These are phyloP conservation scores for Russula brevipes DNA, from an alignment of 768 basidiomycete species.

Conservation along the genomic window DNA sequence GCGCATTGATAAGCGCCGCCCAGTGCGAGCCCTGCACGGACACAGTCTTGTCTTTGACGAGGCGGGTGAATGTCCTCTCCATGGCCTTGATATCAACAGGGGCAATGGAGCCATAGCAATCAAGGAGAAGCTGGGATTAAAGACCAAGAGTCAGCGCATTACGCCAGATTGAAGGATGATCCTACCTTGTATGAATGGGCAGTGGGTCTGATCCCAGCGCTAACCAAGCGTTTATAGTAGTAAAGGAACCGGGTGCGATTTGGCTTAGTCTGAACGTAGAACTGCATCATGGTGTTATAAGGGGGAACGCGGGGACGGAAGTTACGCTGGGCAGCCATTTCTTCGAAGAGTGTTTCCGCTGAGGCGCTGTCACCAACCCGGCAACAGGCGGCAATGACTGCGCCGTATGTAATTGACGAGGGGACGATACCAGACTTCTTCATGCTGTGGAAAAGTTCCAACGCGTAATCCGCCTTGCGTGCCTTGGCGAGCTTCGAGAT, in stretches of 20 bases:
- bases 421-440: slow-evolving; percentile 57
- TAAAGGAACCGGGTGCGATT: slow-evolving; percentile 69
- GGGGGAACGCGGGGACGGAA: slow-evolving; percentile 91
- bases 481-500: slow-evolving; percentile 95
- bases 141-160: slow-evolving; percentile 10
- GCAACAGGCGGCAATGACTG: slow-evolving; percentile 89
- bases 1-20: slow-evolving; percentile 84
- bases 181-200: slow-evolving; percentile 91
- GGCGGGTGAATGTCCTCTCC: slow-evolving; percentile 62
- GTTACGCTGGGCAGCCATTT: slow-evolving; percentile 69
- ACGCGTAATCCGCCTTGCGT: slow-evolving; percentile 83
- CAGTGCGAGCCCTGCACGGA: slow-evolving; percentile 59
- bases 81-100: slow-evolving; percentile 71
- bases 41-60: slow-evolving; percentile 45
- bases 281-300: slow-evolving; percentile 98
- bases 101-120: slow-evolving; percentile 80
- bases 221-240: slow-evolving; percentile 64
- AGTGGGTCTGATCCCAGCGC: slow-evolving; percentile 63
- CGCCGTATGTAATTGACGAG: slow-evolving; percentile 89
- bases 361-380: slow-evolving; percentile 82
- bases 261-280: slow-evolving; percentile 88
- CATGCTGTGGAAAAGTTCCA: slow-evolving; percentile 88
- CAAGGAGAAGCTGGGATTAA: slow-evolving; percentile 65
- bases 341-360: slow-evolving; percentile 77
- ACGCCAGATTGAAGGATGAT: neutral